Evolutionary conservation across 2,329 filamentous ascomycete species (phyloP).

Genomic region (Penicillium sp.): DNA sequence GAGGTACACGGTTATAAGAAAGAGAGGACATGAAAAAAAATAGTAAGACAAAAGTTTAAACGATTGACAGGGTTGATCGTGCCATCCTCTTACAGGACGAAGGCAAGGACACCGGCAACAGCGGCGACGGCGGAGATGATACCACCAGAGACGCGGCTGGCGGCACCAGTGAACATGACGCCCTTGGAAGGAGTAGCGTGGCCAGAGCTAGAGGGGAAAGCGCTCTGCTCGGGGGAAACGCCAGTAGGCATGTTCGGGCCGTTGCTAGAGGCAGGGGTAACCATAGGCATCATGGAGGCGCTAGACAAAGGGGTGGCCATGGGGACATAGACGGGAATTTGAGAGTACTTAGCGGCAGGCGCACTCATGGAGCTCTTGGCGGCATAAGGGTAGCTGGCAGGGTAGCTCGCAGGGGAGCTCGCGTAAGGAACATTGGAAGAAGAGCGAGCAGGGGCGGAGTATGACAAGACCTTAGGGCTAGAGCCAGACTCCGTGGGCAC

Average conservation of each 20-base stretch:
- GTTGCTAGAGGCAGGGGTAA: conserved; percentile 26
- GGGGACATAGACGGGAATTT: conserved; percentile 31
- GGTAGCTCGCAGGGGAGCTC: not conserved
- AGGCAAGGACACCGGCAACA: conserved; percentile 28
- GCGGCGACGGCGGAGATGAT: conserved; percentile 24
- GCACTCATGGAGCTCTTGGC: conserved; percentile 12
- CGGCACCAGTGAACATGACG: conserved; percentile 27
- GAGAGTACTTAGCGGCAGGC: conserved; percentile 18
- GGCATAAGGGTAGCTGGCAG: conserved; percentile 7
- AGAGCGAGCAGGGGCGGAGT: conserved; percentile 1
- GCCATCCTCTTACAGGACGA: conserved; percentile 22
- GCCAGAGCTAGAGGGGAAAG: conserved; percentile 25
- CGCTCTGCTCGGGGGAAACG: conserved; percentile 46
- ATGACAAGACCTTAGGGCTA: conserved; percentile 6
- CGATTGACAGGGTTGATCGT: conserved; percentile 10
- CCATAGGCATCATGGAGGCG: conserved; percentile 30
- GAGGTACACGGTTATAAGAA: conserved; percentile 6
- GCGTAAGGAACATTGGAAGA: conserved; percentile 3
- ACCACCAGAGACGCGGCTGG: conserved; percentile 21
- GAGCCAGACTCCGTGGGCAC: not conserved
- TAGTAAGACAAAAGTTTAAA: not conserved
- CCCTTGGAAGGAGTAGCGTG: conserved; percentile 33
- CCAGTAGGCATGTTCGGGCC: conserved; percentile 40
- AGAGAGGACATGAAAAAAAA: not conserved
- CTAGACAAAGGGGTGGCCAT: conserved; percentile 12